These are phyloP conservation scores for Senna siamea DNA, from an alignment of 306 rosid genomes.

Conservation along the genomic window DNA sequence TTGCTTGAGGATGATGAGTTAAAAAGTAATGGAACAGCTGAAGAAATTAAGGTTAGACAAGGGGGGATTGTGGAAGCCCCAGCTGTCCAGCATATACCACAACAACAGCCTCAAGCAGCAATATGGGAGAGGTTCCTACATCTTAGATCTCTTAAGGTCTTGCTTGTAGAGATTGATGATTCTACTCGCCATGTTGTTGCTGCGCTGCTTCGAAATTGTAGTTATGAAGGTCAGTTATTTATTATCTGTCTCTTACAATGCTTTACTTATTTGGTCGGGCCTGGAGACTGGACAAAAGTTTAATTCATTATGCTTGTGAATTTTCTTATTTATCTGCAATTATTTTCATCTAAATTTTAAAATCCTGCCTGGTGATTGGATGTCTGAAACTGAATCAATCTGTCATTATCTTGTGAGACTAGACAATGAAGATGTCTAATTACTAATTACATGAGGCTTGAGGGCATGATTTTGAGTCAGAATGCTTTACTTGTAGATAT, in stretches of 20 bases:
- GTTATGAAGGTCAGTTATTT: slow-evolving; percentile 76
- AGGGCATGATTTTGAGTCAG: not conserved
- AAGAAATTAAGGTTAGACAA: slow-evolving; percentile 54
- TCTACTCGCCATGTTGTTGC: slow-evolving; percentile 87
- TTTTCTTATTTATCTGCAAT: not conserved
- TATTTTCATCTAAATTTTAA: not conserved
- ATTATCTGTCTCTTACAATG: not conserved
- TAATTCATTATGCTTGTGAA: not conserved
- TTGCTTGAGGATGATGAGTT: slow-evolving; percentile 46
- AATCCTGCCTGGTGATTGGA: not conserved
- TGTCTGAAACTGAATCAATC: not conserved
- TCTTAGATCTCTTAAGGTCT: slow-evolving; percentile 79
- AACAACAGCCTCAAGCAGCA: slow-evolving; percentile 73
- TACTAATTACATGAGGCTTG: not conserved
- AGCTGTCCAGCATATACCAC: slow-evolving; percentile 50
- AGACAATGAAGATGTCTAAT: not conserved
- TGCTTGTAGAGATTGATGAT: slow-evolving; percentile 87
- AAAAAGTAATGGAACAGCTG: slow-evolving; percentile 51
- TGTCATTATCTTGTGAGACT: not conserved
- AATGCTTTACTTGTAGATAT: slow-evolving; percentile 10
- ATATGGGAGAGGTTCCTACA: slow-evolving; percentile 93
- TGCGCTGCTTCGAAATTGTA: slow-evolving; percentile 92
- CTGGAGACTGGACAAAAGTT: not conserved
- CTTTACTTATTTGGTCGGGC: not conserved
- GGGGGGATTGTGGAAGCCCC: slow-evolving; percentile 49